These are phyloP conservation scores for Corymbia calophylla DNA, from an alignment of 441 rosid genomes.

Conservation along the genomic window DNA sequence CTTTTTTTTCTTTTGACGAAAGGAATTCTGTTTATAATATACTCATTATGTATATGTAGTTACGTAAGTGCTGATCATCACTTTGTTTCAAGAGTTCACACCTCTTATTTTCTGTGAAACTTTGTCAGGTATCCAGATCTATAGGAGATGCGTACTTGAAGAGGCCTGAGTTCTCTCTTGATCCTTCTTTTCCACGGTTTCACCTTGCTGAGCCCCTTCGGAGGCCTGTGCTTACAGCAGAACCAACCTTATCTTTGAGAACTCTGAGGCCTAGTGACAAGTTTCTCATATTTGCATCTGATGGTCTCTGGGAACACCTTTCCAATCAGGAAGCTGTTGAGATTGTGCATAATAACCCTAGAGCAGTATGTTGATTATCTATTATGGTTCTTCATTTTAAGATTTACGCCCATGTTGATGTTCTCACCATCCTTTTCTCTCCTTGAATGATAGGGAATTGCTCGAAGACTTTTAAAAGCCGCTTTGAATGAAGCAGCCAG, in stretches of 20 bases:
- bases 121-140: conserved; percentile 75
- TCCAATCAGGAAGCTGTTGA: conserved; percentile 83
- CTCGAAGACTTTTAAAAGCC: conserved; percentile 57
- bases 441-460: conserved; percentile 53
- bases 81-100: not conserved
- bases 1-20: not conserved
- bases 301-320: conserved; percentile 91
- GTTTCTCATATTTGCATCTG: conserved; percentile 89
- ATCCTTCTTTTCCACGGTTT: conserved; percentile 70
- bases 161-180: conserved; percentile 71
- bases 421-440: not conserved
- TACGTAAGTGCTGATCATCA: not conserved
- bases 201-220: conserved; percentile 65
- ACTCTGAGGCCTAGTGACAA: conserved; percentile 49
- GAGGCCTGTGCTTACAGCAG: conserved; percentile 74
- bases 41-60: not conserved
- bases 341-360: conserved; percentile 57
- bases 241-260: conserved; percentile 54
- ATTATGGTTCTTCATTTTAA: not conserved
- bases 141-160: conserved; percentile 95
- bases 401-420: not conserved
- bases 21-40: not conserved
- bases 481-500: conserved; percentile 67
- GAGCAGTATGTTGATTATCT: conserved; percentile 40
- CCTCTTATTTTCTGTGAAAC: conserved; percentile 6